A percentile compares a stretch with the other conserved stretches of the same genome.
Evolutionary conservation across 2,329 filamentous ascomycete genomes (phyloP).

Genomic region (Trichocomaceae sp.): DNA sequence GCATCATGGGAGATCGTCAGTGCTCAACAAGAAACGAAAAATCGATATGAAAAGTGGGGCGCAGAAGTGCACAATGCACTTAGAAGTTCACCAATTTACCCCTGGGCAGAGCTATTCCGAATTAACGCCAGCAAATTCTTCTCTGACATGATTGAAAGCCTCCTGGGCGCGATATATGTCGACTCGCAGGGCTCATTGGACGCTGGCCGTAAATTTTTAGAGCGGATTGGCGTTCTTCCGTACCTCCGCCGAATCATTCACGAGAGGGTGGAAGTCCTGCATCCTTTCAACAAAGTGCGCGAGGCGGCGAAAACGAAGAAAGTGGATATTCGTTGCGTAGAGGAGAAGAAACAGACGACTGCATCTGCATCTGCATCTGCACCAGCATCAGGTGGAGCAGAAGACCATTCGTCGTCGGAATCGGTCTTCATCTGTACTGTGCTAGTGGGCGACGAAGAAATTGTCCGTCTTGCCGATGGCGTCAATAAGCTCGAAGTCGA

Average conservation of each 20-base stretch:
- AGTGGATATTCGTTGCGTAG: conserved; percentile 1
- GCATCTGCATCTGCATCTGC: no score
- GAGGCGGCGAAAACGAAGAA: conserved; percentile 7
- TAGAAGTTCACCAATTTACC: conserved; percentile 51
- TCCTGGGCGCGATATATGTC: conserved; percentile 77
- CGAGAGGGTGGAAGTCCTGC: conserved; percentile 49
- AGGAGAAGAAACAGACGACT: background rate
- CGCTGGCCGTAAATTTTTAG: conserved; percentile 55
- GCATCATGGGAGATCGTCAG: conserved; percentile 41
- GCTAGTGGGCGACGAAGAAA: conserved; percentile 9
- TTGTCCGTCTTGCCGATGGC: conserved; percentile 12
- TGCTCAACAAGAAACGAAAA: conserved; percentile 40
- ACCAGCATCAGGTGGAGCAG: no score
- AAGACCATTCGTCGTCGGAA: no score
- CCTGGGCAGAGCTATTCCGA: conserved; percentile 65
- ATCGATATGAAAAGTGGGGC: conserved; percentile 46
- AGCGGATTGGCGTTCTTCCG: conserved; percentile 57
- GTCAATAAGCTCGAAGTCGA: conserved; percentile 14
- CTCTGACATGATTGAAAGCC: conserved; percentile 73
- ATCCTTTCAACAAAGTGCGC: conserved; percentile 53
- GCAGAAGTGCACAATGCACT: conserved; percentile 48
- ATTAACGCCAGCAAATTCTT: conserved; percentile 68
- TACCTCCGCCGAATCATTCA: conserved; percentile 57
- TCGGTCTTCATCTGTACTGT: conserved; percentile 9
- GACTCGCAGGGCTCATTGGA: conserved; percentile 61